Base-by-base conservation (phyloP, 441 rosid species). In the Theobroma grandiflorum region DNA sequence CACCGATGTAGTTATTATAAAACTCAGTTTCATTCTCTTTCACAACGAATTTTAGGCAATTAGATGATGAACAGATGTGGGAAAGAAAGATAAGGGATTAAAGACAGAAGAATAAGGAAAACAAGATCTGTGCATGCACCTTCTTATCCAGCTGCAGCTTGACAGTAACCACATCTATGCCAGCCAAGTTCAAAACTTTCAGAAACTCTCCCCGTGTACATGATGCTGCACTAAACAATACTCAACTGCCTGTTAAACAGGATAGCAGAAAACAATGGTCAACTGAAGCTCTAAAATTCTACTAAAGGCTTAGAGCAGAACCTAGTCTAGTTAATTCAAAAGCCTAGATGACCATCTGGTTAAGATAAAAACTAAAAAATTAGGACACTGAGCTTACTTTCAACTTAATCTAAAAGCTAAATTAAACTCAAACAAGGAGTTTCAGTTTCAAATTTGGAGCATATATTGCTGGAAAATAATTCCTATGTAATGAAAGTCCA, bases 151-250 rank as follows among this genome's bases (percentile, higher is more conserved):
- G 83, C 70, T 70, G 38, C 63, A 90, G 87, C 87, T 89, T 89
- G 65, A 85, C 81, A 16, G 85, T 72, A 77, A 90, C 81, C 31
- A 86, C 84, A 58, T 91, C 92, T 71, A 90, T 74, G 38, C 83
- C 77, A 16, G 82, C 82, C 82, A 91, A 82, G 82, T 90, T 90
- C 87, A 87, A 67, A 55, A 89, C 91, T 82, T 83, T 93, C 73
- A 86, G 78, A 85, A 91, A 93, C 81, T 93, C 97, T 77, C 87
- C 92, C 68, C 85, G 80, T 9, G 86, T 78, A 86, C 70, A 72
- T 76, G 89, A 81, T 61, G 85, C 90, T 88, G 91, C 90, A 83
- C 94, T 89, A 86, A 63, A 92, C 70, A 84, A 77, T 76, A 80
- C 70, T 64, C 73, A 74, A 83, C 64, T 42, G 75, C 85, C 77